Evolutionary conservation across 768 basidiomycete species (phyloP).

Genomic region (Hericium rajendrae): DNA sequence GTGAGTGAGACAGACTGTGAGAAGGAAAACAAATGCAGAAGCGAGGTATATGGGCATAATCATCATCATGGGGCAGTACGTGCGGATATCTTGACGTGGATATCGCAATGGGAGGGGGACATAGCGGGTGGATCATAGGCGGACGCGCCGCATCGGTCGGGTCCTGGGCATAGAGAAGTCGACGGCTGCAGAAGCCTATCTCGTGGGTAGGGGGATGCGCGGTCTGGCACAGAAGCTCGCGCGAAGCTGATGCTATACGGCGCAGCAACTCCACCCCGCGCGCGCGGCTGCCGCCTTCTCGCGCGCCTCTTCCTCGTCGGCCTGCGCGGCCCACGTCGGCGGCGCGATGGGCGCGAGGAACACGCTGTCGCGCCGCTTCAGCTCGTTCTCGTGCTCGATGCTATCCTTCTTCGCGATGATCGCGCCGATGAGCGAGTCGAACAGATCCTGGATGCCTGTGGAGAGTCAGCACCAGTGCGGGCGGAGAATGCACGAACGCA

Average conservation of each 20-base stretch:
- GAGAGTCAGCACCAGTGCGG: not conserved
- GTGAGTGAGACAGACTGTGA: not conserved
- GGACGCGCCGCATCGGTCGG: not conserved
- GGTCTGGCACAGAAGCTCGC: not conserved
- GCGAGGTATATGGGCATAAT: not conserved
- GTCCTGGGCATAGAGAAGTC: no score
- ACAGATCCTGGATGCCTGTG: slow-evolving; percentile 71
- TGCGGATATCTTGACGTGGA: not conserved
- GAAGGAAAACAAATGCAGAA: slow-evolving; percentile 15
- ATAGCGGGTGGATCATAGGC: not conserved
- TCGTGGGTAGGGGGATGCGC: no score
- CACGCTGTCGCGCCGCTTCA: slow-evolving; percentile 78
- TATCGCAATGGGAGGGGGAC: not conserved
- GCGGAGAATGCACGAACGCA: slow-evolving; percentile 25
- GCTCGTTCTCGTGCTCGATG: slow-evolving; percentile 75
- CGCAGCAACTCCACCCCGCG: slow-evolving; percentile 60
- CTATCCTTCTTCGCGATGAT: slow-evolving; percentile 71
- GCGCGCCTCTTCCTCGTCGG: slow-evolving; percentile 69
- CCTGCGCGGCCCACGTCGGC: slow-evolving; percentile 71
- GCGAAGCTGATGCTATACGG: slow-evolving; percentile 24
- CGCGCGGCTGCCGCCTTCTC: slow-evolving; percentile 37
- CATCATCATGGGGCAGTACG: not conserved
- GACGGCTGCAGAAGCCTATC: no score
- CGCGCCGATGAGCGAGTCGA: slow-evolving; percentile 67
- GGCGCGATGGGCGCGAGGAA: slow-evolving; percentile 53